Base-by-base conservation (phyloP, 495 filamentous ascomycete species). In the Tuber magnatum region DNA sequence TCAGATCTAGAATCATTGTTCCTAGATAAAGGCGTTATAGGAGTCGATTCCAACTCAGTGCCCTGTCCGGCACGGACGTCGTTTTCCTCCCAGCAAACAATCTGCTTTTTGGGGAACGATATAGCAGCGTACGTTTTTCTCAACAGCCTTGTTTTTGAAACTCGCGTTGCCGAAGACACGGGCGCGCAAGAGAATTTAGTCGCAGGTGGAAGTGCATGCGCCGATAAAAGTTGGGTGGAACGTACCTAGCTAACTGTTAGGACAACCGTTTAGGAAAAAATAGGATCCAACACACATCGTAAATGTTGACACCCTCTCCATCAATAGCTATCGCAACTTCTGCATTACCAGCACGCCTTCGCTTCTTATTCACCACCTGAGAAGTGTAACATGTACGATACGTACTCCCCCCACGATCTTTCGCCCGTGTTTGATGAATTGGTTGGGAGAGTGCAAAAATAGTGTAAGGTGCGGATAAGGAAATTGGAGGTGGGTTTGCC, bases 261-360 rank as follows among this genome's bases (percentile, higher is more conserved):
- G 65, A 78, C 65, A 68, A 40, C 35, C 22, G 32, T 70, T n/a
- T 51, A 61, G 32, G 32, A 14, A 38, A 48, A 46, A 43, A 65
- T 16, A 41, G 43, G 72, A 74, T 80, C 68, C 14, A 61, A 61
- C 87, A 76, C 84, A 99, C 94, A 87, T 97, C 91, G 85, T 97
- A 97, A 70, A 99, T 89, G 82, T 93, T 95, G 22, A 97, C 87
- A 22, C 92, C 91, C 81, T 97, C 93, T 73, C 94, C 93, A 85
- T 99, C 93, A 80, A 97, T 89, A 14, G 92, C 92, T 14, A 95
- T 89, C 20, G 88, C 92, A 73, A 98, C 84, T 84, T 99, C 96
- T 28, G 86, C 61, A 40, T 71, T 71, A 7, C 73, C 71, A 22
- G 65, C 84, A 69, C 74, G 69, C 80, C 88, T 87, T 78, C 95